Percentiles rank a stretch among this genome's conserved stretches.
These are phyloP conservation scores for Tolypocladium ovalisporum DNA, from an alignment of 2,329 filamentous ascomycete genomes.

Conservation along the genomic window DNA sequence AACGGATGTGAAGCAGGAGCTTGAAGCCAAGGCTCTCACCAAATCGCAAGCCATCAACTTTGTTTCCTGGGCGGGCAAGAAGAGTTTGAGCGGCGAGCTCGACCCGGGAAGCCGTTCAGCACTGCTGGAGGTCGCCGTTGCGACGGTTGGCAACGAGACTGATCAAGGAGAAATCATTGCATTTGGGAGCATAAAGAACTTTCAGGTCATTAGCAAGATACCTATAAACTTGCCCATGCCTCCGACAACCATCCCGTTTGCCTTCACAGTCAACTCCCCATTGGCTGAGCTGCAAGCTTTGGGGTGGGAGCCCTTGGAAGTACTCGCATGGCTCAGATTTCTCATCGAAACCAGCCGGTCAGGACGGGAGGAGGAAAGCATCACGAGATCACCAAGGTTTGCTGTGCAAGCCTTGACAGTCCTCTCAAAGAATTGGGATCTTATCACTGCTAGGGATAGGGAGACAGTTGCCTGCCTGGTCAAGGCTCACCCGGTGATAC, in stretches of 20 bases:
- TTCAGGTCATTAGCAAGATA: conserved; percentile 66
- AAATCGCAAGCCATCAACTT: conserved; percentile 73
- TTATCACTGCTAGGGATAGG: conserved; percentile 56
- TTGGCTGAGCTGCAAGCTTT: conserved; percentile 63
- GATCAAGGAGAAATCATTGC: conserved; percentile 63
- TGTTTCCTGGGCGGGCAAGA: conserved; percentile 70
- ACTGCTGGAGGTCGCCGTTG: conserved; percentile 72
- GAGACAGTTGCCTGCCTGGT: conserved; percentile 54
- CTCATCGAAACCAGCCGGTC: conserved; percentile 58
- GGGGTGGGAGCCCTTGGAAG: conserved; percentile 76
- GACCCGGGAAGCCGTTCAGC: conserved; percentile 55
- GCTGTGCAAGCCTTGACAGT: conserved; percentile 67
- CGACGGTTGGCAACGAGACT: conserved; percentile 50
- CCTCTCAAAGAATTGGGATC: conserved; percentile 84
- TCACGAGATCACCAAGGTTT: conserved; percentile 64
- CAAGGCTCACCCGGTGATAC: conserved; percentile 62
- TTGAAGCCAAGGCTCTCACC: conserved; percentile 71
- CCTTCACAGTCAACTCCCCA: conserved; percentile 63
- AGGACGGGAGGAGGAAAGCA: conserved; percentile 50
- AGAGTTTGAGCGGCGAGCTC: conserved; percentile 60
- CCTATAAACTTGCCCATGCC: conserved; percentile 74
- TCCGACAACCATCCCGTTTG: conserved; percentile 70
- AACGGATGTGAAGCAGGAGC: conserved; percentile 71
- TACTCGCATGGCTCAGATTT: conserved; percentile 77
- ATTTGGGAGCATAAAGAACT: conserved; percentile 64